Evolutionary conservation across 805 yeast genomes (phyloP), one percentile per base, ranked within the genome.

Genomic region (Saturnispora mendoncae): DNA sequence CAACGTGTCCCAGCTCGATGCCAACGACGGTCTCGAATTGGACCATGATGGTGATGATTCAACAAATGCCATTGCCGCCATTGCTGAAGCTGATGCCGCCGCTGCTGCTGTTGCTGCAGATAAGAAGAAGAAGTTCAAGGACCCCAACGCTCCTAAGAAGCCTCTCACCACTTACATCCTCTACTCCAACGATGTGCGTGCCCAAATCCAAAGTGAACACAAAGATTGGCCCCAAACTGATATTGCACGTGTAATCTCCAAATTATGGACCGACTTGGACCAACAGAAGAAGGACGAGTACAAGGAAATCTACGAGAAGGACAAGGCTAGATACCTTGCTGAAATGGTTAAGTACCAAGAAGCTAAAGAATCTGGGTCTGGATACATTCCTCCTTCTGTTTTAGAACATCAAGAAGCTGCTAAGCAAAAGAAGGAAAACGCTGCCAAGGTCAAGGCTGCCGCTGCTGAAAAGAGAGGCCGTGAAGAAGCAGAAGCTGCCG

Each of bases 101-200:
- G 52, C 47, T 23, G 51, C 56, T 18, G 37, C 28, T 26, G 33
- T 27, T 13, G 28, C 15, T 30, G 38, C 21, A 3, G 30, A 30
- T 50, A 60, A 47, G 68, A 65, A 63, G 48, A 57, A 50, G 44
- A 68, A 64, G 52, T 97, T 88, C 62, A 68, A 64, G 52, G 97
- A 90, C 62, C 97, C 97, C 39, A 80, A 84, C 55, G 96, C 95
- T 34, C 98, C 98, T 45, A 86, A 84, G 70, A 87, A 87, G 56
- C 97, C 98, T 13, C 68, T 85, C 55, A 87, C 96, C 18, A 82
- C 84, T 34, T 88, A 78, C 66, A 84, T 90, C 61, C 72, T 78
- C 32, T 90, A 78, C 62, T 78, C 85, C 40, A 79, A 82, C 49
- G 78, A 76, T 50, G 74, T 78, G 49, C 78, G 95, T 55, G 82